A percentile compares a stretch with the other conserved stretches of the same genome.
Conservation (phyloP, 2,329 filamentous ascomycete species). For the Fusarium humuli region DNA sequence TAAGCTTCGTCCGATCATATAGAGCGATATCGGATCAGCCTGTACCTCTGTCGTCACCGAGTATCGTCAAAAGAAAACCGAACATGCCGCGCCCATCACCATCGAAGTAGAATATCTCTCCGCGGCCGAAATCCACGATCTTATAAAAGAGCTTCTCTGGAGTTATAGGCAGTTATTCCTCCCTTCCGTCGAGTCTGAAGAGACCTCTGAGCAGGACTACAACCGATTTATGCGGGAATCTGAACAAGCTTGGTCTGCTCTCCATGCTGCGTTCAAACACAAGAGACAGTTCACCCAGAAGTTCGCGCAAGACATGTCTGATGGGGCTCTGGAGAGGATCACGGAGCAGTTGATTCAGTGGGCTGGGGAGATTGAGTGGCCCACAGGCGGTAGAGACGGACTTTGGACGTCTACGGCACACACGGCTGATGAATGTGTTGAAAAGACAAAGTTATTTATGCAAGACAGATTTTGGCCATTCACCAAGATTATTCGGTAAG, state of each 20-base stretch:
- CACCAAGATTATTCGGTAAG: slow-evolving; percentile 52
- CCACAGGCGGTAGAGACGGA: slow-evolving; percentile 38
- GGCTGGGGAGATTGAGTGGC: slow-evolving; percentile 50
- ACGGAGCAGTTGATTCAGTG: slow-evolving; percentile 45
- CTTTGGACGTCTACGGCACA: slow-evolving; percentile 48
- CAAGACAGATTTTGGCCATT: slow-evolving; percentile 52
- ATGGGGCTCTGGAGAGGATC: slow-evolving; percentile 44
- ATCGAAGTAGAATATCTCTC: slow-evolving; percentile 52
- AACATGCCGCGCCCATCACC: slow-evolving; percentile 41
- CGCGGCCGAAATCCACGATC: slow-evolving; percentile 41
- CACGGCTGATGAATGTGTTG: slow-evolving; percentile 48
- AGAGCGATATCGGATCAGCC: slow-evolving; percentile 49
- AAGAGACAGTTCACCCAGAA: slow-evolving; percentile 41
- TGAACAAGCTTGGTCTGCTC: slow-evolving; percentile 56
- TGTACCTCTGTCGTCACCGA: slow-evolving; percentile 53
- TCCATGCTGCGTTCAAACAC: slow-evolving; percentile 51
- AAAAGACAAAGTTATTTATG: slow-evolving; percentile 50
- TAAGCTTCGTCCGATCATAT: neutral
- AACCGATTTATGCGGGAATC: slow-evolving; percentile 45
- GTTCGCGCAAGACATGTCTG: slow-evolving; percentile 44
- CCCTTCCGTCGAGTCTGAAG: slow-evolving; percentile 35
- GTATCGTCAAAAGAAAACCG: slow-evolving; percentile 47
- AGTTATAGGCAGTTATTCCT: slow-evolving; percentile 49
- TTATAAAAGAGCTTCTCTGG: slow-evolving; percentile 49
- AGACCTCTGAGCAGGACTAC: slow-evolving; percentile 44